Evolutionary conservation across 2,329 filamentous ascomycete genomes (phyloP), one percentile per base, ranked within the genome.

Genomic region (Neurospora crassa): DNA sequence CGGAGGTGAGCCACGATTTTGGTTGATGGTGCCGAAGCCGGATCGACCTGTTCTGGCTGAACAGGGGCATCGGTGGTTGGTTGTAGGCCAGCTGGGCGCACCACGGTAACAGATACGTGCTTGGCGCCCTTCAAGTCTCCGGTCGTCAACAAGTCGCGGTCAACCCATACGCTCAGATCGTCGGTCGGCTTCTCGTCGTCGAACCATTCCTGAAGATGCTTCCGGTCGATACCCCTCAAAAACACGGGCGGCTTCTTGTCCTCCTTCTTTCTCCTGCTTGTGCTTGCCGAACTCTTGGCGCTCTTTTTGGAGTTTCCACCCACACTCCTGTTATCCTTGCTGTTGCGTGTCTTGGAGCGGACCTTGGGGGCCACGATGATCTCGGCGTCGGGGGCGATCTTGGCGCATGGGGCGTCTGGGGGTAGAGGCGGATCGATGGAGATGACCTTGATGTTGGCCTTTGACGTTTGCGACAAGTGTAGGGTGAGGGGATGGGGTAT

Each of bases 341-440:
- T 88, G 72, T 82, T 86, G 71, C 90, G 88, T 42, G 86, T 83
- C 79, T 92, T 94, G 59, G 91, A 86, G 70, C 95, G 88, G 37
- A 91, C 91, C 82, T 99, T 99, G 0, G 96, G 96, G 3, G 96
- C 96, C 72, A 99, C 96, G 74, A 98, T 97, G 68, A 99, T 94
- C 81, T 99, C 96, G 29, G 95, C 95, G 79, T 98, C 94, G 0
- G 94, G 92, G 0, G 93, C 92, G 69, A 99, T 92, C 81, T 97
- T 98, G 37, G 92, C 93, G 79, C 99, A 99, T 0, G 92, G 86
- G 1, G 89, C 86, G 68, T 90, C 88, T 2, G 88, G 83, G 1
- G 91, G 81, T 4, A 90, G 89, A 0, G 89, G 84, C 1, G 96
- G 96, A 1, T 91, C 89, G n/a, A 99, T 84, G 1, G 93, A 94